A percentile compares a stretch with the other conserved stretches of the same genome.
phyloP scores from a whole-genome alignment of 352 stramenopile genomes.

The Phytophthora idaei region DNA sequence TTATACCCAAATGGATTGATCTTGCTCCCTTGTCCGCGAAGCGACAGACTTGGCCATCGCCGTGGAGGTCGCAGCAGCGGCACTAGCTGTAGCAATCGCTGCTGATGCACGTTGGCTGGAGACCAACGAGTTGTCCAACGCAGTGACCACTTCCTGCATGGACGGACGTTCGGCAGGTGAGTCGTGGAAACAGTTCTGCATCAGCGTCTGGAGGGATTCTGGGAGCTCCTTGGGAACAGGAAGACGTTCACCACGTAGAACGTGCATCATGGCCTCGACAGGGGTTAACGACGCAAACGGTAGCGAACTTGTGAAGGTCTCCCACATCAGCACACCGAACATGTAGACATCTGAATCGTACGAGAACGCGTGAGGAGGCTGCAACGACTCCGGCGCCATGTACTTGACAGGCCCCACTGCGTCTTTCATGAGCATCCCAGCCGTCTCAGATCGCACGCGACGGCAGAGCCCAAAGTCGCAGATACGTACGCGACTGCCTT shows the following conservation, averaged over 20 bases:
- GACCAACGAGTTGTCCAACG: conserved; percentile 46
- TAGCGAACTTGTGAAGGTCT: conserved; percentile 62
- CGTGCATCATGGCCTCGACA: conserved; percentile 65
- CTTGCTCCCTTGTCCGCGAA: conserved; percentile 22
- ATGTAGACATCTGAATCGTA: conserved; percentile 83
- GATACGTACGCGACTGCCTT: conserved; percentile 66
- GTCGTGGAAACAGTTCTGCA: conserved; percentile 78
- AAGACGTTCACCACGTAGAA: conserved; percentile 68
- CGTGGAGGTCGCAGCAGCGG: conserved; percentile 20
- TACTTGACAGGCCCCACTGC: conserved; percentile 80
- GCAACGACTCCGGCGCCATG: conserved; percentile 83
- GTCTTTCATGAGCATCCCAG: conserved; percentile 66
- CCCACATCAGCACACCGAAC: conserved; percentile 88
- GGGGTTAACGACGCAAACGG: conserved; percentile 65
- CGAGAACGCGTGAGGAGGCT: conserved; percentile 76
- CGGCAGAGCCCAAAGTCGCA: conserved; percentile 84
- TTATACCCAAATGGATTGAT: conserved; percentile 44
- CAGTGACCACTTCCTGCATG: conserved; percentile 69
- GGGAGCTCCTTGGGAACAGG: conserved; percentile 52
- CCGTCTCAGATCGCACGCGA: conserved; percentile 55
- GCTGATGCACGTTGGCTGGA: conserved; percentile 24
- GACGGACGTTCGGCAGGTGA: conserved; percentile 61
- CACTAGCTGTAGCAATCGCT: conserved; percentile 26
- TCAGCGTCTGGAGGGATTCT: conserved; percentile 52
- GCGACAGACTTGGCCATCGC: conserved; percentile 23